phyloP scores from a whole-genome alignment of 805 yeast species.

The Ogataea pignaliae region DNA sequence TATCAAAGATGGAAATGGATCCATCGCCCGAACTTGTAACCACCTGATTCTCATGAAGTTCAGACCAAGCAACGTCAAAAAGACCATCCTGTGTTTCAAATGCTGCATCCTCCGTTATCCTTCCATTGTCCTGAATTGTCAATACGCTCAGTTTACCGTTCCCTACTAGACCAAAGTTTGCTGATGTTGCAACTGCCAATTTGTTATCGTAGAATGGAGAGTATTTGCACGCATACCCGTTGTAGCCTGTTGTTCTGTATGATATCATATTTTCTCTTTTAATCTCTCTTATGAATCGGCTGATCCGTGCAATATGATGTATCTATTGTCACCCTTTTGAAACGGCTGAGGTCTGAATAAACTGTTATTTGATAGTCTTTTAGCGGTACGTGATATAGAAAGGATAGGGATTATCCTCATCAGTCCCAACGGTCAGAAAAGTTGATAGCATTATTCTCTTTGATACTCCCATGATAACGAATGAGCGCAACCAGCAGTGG shows the following conservation, averaged over 20 bases:
- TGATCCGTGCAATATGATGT: too few relatives aligned
- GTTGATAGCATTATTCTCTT: too few relatives aligned
- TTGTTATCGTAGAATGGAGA: slow-evolving; percentile 90
- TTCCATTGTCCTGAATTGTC: slow-evolving; percentile 64
- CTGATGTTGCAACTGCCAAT: slow-evolving; percentile 83
- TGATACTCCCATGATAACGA: too few relatives aligned
- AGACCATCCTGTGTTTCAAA: slow-evolving; percentile 94
- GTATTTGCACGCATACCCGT: slow-evolving; percentile 84
- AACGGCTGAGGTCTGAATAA: too few relatives aligned
- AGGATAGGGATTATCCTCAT: too few relatives aligned
- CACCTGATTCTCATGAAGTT: slow-evolving; percentile 81
- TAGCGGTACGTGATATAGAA: too few relatives aligned
- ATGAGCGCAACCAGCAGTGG: too few relatives aligned
- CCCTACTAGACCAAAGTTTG: slow-evolving; percentile 92
- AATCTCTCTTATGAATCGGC: too few relatives aligned
- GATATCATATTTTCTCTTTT: slow-evolving; percentile 48
- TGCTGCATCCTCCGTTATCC: slow-evolving; percentile 44
- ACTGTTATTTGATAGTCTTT: too few relatives aligned
- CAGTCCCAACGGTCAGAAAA: too few relatives aligned
- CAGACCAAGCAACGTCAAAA: slow-evolving; percentile 88
- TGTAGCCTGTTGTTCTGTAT: slow-evolving; percentile 71
- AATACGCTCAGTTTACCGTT: slow-evolving; percentile 79
- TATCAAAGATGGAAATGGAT: slow-evolving; percentile 74
- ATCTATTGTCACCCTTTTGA: too few relatives aligned
- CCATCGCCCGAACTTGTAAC: slow-evolving; percentile 90